Conservation (phyloP, 1,139 yeast genomes). For the Taphrina communis region DNA sequence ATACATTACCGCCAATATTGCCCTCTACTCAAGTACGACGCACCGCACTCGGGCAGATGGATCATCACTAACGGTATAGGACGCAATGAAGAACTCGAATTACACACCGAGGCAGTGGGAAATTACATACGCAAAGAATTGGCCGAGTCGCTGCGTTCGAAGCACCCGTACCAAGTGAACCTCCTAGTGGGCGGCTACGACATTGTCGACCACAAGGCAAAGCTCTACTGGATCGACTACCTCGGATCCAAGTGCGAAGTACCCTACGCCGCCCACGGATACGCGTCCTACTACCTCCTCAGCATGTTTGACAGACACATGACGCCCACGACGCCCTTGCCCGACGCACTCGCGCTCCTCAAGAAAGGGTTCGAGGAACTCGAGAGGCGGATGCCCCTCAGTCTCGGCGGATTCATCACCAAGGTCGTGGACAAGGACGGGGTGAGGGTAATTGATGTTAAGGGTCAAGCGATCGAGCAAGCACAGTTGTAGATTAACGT, state of each 20-base stretch:
- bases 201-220: slow-evolving; percentile 64
- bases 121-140: slow-evolving; percentile 85
- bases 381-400: slow-evolving; percentile 88
- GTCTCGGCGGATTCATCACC: slow-evolving; percentile 85
- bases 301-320: slow-evolving; percentile 92
- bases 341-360: slow-evolving; percentile 79
- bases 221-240: slow-evolving; percentile 89
- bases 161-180: slow-evolving; percentile 93
- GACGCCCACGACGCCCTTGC: slow-evolving; percentile 73
- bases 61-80: slow-evolving; percentile 51
- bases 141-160: slow-evolving; percentile 84
- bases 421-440: slow-evolving; percentile 72
- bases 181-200: slow-evolving; percentile 87
- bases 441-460: slow-evolving; percentile 45
- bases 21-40: slow-evolving; percentile 54
- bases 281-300: slow-evolving; percentile 91
- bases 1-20: slow-evolving; percentile 76
- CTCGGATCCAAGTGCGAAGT: slow-evolving; percentile 87
- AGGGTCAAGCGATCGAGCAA: slow-evolving; percentile 28
- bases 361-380: slow-evolving; percentile 78
- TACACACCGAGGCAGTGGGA: slow-evolving; percentile 84
- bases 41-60: background rate
- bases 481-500: slow-evolving; percentile 17
- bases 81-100: slow-evolving; percentile 75
- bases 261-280: slow-evolving; percentile 97